Evolutionary conservation across 2,329 filamentous ascomycete species (phyloP).

Genomic region (Apiospora rasikravindrae): DNA sequence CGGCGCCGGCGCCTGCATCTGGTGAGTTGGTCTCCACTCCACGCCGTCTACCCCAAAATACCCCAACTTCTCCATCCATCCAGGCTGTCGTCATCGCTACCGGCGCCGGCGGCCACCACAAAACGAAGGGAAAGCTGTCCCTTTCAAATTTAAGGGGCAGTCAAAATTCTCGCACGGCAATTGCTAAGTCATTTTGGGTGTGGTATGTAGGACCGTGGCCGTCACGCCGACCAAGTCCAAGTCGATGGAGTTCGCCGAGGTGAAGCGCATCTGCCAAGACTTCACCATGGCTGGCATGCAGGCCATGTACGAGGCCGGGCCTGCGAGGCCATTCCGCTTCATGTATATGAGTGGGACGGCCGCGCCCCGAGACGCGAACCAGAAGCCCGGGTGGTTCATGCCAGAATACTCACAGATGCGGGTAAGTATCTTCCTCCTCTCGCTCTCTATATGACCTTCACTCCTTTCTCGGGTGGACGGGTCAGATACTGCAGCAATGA

Average conservation of each 20-base stretch:
- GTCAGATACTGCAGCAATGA: not conserved
- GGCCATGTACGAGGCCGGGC: conserved; percentile 32
- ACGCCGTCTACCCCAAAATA: not conserved
- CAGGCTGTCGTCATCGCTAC: not conserved
- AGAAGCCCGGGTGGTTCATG: conserved; percentile 43
- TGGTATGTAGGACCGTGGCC: conserved; percentile 34
- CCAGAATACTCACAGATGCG: conserved; percentile 51
- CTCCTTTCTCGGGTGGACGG: too few relatives aligned
- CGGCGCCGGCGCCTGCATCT: conserved; percentile 46
- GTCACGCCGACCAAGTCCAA: conserved; percentile 34
- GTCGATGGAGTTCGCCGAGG: conserved; percentile 27
- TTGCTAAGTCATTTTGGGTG: not conserved
- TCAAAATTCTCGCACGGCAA: not conserved
- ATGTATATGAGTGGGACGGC: conserved; percentile 49
- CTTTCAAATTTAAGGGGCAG: not conserved
- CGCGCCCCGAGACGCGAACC: conserved; percentile 50
- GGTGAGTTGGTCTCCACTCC: conserved; percentile 25
- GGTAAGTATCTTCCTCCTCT: conserved; percentile 39
- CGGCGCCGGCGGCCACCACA: too few relatives aligned
- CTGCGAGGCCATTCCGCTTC: conserved; percentile 39
- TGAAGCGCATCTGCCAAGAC: conserved; percentile 34
- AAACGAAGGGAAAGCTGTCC: not conserved
- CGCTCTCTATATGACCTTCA: not conserved
- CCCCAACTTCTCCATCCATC: not conserved
- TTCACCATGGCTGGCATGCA: conserved; percentile 32